Conservation (phyloP, 495 filamentous ascomycete species). For the Hypoxylon intermedium region DNA sequence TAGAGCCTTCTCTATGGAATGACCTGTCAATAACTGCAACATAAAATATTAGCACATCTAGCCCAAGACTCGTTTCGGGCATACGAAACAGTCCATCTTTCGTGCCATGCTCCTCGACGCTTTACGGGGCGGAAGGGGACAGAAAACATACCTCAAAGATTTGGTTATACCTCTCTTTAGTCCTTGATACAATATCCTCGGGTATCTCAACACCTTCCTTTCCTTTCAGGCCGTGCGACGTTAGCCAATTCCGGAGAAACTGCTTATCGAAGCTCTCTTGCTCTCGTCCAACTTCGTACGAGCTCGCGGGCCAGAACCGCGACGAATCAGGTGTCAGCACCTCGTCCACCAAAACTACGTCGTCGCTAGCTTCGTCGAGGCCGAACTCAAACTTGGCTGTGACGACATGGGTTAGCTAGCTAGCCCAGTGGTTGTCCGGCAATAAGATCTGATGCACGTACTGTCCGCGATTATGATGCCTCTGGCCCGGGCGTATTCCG, state of each 20-base stretch:
- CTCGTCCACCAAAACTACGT: conserved; percentile 88
- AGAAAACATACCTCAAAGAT: too few species aligned
- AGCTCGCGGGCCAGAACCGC: conserved; percentile 83
- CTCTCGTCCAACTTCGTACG: conserved; percentile 72
- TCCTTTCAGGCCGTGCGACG: conserved; percentile 70
- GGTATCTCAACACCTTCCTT: conserved; percentile 71
- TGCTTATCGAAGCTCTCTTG: conserved; percentile 93
- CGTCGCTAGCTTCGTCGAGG: conserved; percentile 74
- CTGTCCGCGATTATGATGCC: conserved; percentile 94
- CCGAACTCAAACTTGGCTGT: conserved; percentile 65
- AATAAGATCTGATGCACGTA: conserved; percentile 40
- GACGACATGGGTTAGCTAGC: too few species aligned
- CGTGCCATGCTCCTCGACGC: too few species aligned
- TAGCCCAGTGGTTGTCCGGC: too few species aligned
- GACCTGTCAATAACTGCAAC: too few species aligned
- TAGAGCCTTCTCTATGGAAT: too few species aligned
- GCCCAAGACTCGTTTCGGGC: too few species aligned
- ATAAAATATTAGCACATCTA: too few species aligned
- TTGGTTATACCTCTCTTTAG: too few species aligned
- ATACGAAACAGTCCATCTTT: too few species aligned
- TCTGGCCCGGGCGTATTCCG: conserved; percentile 76
- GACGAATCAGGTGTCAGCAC: conserved; percentile 85
- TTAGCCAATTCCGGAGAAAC: conserved; percentile 86
- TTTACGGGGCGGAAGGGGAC: too few species aligned
- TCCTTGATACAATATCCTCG: too few species aligned